Conservation (phyloP, 23 red algal genomes). For the Agarophyton chilense region DNA sequence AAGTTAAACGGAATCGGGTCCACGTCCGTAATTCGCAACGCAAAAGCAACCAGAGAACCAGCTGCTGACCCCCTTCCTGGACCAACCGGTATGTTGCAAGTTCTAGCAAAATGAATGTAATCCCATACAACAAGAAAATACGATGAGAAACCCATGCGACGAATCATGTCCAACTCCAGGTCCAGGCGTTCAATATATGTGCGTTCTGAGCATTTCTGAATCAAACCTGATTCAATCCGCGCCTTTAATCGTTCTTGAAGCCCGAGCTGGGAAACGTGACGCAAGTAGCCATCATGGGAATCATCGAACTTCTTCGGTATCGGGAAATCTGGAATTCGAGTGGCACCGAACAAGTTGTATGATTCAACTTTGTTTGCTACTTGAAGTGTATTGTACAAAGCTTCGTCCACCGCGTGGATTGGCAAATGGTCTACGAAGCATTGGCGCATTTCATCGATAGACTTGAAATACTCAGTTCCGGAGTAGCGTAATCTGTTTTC, state of each 20-base stretch:
- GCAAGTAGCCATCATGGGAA: conserved; percentile 58
- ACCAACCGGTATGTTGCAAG: conserved; percentile 83
- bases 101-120: conserved; percentile 85
- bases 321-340: conserved; percentile 86
- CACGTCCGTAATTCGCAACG: conserved; percentile 87
- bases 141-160: conserved; percentile 81
- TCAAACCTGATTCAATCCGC: conserved; percentile 3
- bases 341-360: conserved; percentile 75
- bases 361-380: conserved; percentile 84
- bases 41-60: conserved; percentile 96
- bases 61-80: conserved; percentile 95
- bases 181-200: conserved; percentile 83
- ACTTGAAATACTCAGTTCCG: conserved; percentile 94
- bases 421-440: conserved; percentile 79
- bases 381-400: conserved; percentile 77
- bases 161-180: conserved; percentile 84
- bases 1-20: conserved; percentile 90
- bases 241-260: conserved; percentile 38
- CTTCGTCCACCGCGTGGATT: conserved; percentile 39
- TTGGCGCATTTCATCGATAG: conserved; percentile 83
- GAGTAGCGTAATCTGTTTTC: conserved; percentile 85
- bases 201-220: not conserved
- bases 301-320: conserved; percentile 54
- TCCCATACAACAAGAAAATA: conserved; percentile 99
- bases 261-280: conserved; percentile 27